These are phyloP conservation scores for Ganoderma lingzhi DNA, from an alignment of 1,284 basidiomycete genomes.

Conservation along the genomic window DNA sequence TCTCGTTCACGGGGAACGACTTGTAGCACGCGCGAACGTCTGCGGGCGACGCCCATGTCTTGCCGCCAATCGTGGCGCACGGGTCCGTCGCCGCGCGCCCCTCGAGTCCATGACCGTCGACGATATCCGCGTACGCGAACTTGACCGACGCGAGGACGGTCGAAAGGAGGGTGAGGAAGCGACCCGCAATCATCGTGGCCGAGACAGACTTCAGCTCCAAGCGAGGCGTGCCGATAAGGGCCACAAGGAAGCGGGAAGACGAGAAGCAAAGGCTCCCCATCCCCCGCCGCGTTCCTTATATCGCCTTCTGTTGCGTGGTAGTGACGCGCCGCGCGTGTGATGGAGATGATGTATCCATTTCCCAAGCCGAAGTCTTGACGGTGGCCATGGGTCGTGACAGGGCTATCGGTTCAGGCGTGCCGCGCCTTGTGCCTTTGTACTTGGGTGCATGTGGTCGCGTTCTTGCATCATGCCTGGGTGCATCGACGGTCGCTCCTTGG, in stretches of 20 bases:
- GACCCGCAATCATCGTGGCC: slow-evolving; percentile 25
- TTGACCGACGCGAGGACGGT: slow-evolving; percentile 20
- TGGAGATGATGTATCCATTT: slow-evolving; percentile 3
- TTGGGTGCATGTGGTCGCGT: not conserved
- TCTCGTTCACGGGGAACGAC: slow-evolving; percentile 52
- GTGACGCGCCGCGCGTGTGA: slow-evolving; percentile 1
- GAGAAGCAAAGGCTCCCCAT: not conserved
- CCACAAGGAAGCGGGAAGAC: not conserved
- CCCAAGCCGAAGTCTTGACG: slow-evolving; percentile 2
- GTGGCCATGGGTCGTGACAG: not conserved
- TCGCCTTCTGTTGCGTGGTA: not conserved
- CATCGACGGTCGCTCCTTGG: not conserved
- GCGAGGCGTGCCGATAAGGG: slow-evolving; percentile 1
- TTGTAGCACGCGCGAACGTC: slow-evolving; percentile 59
- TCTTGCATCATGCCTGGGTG: not conserved
- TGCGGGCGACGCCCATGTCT: slow-evolving; percentile 60
- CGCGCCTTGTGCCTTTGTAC: not conserved
- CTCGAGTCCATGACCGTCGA: slow-evolving; percentile 12
- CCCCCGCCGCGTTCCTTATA: not conserved
- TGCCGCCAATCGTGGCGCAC: slow-evolving; percentile 57
- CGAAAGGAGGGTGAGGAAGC: slow-evolving; percentile 27
- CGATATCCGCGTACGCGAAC: slow-evolving; percentile 18
- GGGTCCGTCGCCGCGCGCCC: slow-evolving; percentile 45
- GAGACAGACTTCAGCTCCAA: not conserved
- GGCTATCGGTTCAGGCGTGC: not conserved